Evolutionary conservation across 1,139 yeast genomes (phyloP).

Genomic region (Suhomyces bokatorum): DNA sequence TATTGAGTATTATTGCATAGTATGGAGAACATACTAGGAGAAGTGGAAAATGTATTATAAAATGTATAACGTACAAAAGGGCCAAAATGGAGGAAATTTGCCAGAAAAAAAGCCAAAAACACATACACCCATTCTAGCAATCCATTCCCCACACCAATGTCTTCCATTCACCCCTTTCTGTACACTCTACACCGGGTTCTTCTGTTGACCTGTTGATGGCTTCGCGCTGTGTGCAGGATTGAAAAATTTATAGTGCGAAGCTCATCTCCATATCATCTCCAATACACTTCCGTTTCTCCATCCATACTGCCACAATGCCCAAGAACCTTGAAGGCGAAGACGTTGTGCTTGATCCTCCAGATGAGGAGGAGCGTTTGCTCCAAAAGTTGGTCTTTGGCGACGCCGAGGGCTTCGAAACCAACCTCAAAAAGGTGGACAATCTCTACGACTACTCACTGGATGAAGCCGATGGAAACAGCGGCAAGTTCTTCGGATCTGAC

Average conservation of each 20-base stretch:
- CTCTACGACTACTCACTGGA: conserved; percentile 52
- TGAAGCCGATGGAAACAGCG: conserved; percentile 29
- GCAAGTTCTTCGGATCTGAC: conserved; percentile 30
- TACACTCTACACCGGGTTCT: too few relatives aligned
- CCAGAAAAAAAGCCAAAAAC: too few relatives aligned
- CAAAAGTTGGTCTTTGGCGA: conserved; percentile 93
- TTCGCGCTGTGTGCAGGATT: conserved; percentile 1
- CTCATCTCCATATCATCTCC: not conserved
- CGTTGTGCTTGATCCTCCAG: conserved; percentile 62
- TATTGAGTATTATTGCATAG: too few relatives aligned
- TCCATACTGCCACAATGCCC: conserved; percentile 20
- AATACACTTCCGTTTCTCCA: not conserved
- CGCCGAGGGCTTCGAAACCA: conserved; percentile 69
- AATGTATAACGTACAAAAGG: too few relatives aligned
- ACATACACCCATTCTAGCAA: not conserved
- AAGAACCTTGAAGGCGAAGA: conserved; percentile 30
- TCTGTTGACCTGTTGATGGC: too few relatives aligned
- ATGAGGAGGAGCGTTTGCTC: conserved; percentile 74
- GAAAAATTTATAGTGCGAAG: conserved; percentile 8
- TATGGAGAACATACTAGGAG: too few relatives aligned
- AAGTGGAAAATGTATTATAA: too few relatives aligned
- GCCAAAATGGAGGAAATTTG: too few relatives aligned
- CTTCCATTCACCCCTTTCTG: not conserved
- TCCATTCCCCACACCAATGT: not conserved
- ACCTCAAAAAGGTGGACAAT: conserved; percentile 59